Evolutionary conservation across 495 filamentous ascomycete species (phyloP), one percentile per base, ranked within the genome.

Genomic region (Monascus purpureus): DNA sequence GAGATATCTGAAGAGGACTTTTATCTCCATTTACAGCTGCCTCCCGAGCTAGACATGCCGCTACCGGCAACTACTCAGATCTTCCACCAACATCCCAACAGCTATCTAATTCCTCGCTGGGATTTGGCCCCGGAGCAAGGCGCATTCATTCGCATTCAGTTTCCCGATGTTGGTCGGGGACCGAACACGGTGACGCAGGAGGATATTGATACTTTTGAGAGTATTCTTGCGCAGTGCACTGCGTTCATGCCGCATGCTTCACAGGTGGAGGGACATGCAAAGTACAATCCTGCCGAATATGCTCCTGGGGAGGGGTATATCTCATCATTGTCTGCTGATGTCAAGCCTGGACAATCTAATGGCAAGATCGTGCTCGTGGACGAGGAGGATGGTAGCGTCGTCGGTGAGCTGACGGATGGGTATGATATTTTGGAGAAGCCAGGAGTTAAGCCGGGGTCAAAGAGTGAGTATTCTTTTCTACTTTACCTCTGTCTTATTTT

Each of bases 141-240:
- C 36, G 83, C 84, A 6, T 95, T 95, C 46, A 93, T 86, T 17
- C 68, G 82, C 18, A 83, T 95, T 41, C 79, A 92, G 50, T 93
- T 95, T 39, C 86, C 86, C 1, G 49, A 66, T 3, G 64, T 83
- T 7, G 82, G 82, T 8, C 66, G 62, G 30, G 68, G 67, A 1
- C 54, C 65, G 0, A 64, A 68, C 20, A 72, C 71, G 33, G 75
- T 77, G 16, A 72, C 78, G 2, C 86, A 95, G 55, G 86, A 95
- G 45, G 86, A 95, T 52, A 67, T 93, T 16, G 86, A 95, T 52
- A 95, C 86, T 0, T 95, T 95, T 46, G 86, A 95, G 62, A 93
- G 86, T 2, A 95, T 95, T 33, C 67, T 95, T 24, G 86, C 86
- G 17, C 86, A 95, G 56, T 95, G 86, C 50, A 95, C 86, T 8